Conservation (phyloP, 2,329 filamentous ascomycete species). For the Volutella citrinella region DNA sequence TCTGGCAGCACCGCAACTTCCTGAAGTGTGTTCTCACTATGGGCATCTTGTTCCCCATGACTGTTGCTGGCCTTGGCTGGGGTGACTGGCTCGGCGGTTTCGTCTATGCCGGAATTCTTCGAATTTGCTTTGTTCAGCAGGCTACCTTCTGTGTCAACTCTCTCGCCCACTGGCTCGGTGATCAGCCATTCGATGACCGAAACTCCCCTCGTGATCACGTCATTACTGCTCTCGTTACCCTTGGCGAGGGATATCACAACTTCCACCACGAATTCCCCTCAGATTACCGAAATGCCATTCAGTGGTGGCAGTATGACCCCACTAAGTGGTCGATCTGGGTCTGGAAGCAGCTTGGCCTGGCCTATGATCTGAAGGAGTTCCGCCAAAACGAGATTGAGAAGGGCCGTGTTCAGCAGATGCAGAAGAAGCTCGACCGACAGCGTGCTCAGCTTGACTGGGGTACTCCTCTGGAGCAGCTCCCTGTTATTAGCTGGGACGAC, state of each 20-base stretch:
- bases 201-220: slow-evolving; percentile 88
- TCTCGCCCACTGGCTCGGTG: slow-evolving; percentile 84
- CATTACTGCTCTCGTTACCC: slow-evolving; percentile 79
- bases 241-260: slow-evolving; percentile 91
- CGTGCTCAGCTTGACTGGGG: slow-evolving; percentile 82
- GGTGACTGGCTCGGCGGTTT: slow-evolving; percentile 79
- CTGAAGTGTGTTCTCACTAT: slow-evolving; percentile 76
- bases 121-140: slow-evolving; percentile 88
- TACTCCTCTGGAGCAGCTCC: slow-evolving; percentile 78
- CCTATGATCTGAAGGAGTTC: slow-evolving; percentile 88
- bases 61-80: slow-evolving; percentile 77
- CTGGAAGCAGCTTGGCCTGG: slow-evolving; percentile 81
- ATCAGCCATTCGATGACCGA: slow-evolving; percentile 89
- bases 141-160: slow-evolving; percentile 94
- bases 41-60: slow-evolving; percentile 71
- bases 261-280: slow-evolving; percentile 95
- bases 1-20: slow-evolving; percentile 87
- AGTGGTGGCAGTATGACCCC: slow-evolving; percentile 89
- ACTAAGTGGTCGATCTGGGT: slow-evolving; percentile 87
- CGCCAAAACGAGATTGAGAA: slow-evolving; percentile 90
- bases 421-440: slow-evolving; percentile 92
- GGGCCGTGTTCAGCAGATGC: slow-evolving; percentile 80
- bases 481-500: slow-evolving; percentile 83
- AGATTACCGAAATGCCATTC: slow-evolving; percentile 87
- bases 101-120: slow-evolving; percentile 80